phyloP scores from a whole-genome alignment of 2,329 filamentous ascomycete species.

The Pestalotiopsis sp. region DNA sequence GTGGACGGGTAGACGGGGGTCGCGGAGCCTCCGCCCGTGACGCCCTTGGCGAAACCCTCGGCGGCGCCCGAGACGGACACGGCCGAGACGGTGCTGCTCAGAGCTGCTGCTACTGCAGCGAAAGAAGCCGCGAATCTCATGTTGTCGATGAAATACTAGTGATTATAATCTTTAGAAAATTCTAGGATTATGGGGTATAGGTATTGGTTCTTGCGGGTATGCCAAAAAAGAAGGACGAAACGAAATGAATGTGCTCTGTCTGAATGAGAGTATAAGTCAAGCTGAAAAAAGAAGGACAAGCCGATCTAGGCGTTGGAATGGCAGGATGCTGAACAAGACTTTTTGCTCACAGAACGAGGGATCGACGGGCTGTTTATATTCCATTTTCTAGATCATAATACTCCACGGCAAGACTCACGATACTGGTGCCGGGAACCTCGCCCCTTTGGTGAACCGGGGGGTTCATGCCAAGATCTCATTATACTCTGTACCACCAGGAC shows the following conservation, averaged over 20 bases:
- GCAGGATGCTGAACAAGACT: background rate
- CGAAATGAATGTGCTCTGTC: conserved; percentile 1
- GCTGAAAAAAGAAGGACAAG: background rate
- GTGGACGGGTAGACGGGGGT: conserved; percentile 54
- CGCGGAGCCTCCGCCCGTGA: conserved; percentile 62
- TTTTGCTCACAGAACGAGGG: background rate
- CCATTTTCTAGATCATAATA: background rate
- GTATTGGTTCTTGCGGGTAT: background rate
- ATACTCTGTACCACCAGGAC: background rate
- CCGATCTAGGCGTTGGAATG: background rate
- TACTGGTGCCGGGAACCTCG: background rate
- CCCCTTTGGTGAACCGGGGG: background rate
- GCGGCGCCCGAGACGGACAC: conserved; percentile 37
- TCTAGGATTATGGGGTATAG: background rate
- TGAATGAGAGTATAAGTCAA: background rate
- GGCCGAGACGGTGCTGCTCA: conserved; percentile 16
- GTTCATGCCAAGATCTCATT: background rate
- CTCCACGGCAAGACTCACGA: background rate
- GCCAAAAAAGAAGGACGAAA: background rate
- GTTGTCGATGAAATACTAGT: background rate
- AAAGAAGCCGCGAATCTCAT: conserved; percentile 15
- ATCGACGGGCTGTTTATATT: background rate
- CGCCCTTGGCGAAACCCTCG: conserved; percentile 48
- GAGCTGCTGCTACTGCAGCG: conserved; percentile 9
- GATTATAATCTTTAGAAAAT: background rate